phyloP scores from a whole-genome alignment of 495 filamentous ascomycete genomes.

The Daldinia loculata region DNA sequence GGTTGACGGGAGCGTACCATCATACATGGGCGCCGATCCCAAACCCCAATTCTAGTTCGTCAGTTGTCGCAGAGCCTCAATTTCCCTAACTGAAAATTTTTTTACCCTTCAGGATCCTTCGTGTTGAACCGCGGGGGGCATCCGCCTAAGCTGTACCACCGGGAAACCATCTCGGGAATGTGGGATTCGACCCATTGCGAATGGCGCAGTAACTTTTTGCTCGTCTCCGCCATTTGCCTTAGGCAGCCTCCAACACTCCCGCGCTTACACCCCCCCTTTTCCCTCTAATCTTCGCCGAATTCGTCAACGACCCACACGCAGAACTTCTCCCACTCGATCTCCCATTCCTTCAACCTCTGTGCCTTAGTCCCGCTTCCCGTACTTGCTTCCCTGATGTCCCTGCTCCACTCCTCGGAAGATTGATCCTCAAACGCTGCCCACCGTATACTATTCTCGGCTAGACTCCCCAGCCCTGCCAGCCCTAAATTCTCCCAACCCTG shows the following conservation, averaged over 20 bases:
- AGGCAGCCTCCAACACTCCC: slow-evolving; percentile 21
- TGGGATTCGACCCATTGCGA: slow-evolving; percentile 12
- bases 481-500: slow-evolving; percentile 88
- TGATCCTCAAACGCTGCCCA: slow-evolving; percentile 92
- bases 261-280: slow-evolving; percentile 18
- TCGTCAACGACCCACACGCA: slow-evolving; percentile 89
- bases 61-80: slow-evolving; percentile 39
- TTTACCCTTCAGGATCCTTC: slow-evolving; percentile 5
- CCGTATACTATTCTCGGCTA: slow-evolving; percentile 91
- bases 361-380: slow-evolving; percentile 78
- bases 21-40: not conserved
- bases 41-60: slow-evolving; percentile 1
- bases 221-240: slow-evolving; percentile 13
- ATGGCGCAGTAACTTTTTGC: not conserved
- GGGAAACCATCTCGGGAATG: slow-evolving; percentile 21
- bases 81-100: slow-evolving; percentile 11
- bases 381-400: slow-evolving; percentile 75
- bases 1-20: slow-evolving; percentile 5
- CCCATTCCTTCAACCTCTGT: slow-evolving; percentile 77
- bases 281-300: slow-evolving; percentile 66
- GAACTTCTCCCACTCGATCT: slow-evolving; percentile 83
- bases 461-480: slow-evolving; percentile 77
- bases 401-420: slow-evolving; percentile 69
- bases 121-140: slow-evolving; percentile 29
- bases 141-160: slow-evolving; percentile 5